Evolutionary conservation across 2,329 filamentous ascomycete genomes (phyloP), one percentile per base, ranked within the genome.

Genomic region (Ophiosphaerella herpotricha): DNA sequence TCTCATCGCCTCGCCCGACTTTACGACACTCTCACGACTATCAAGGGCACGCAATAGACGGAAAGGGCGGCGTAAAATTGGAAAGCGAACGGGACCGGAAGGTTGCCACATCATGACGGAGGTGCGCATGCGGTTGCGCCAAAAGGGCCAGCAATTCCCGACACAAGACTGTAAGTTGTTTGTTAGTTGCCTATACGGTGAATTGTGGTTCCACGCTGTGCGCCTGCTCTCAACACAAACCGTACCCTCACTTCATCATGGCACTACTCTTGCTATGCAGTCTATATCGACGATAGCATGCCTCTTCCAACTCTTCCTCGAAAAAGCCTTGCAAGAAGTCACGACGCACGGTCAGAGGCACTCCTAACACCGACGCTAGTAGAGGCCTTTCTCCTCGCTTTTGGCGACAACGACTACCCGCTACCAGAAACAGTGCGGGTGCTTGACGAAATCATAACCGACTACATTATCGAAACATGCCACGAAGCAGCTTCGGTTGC

Each of bases 371-470:
- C 26, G 36, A 18, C 47, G 11, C 70, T 8, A 90, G 89, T 92
- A 44, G 81, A 85, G 58, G 82, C 86, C 61, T 84, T 93, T 52
- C 86, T 94, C 69, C 89, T 86, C 73, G 89, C 88, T 52, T 89
- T 90, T 70, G 91, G 91, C 71, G 91, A 95, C 74, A 84, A 88
- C 48, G 80, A 83, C 50, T 81, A 88, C 47, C 90, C 91, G 1
- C 86, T 97, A 23, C 86, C 89, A 14, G 85, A 91, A 70, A 97
- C 92, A 8, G 82, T 96, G 52, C 86, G 89, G 54, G 84, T 93
- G 43, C 86, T 97, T 43, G 94, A 97, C 79, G 92, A 97, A 77
- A 93, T 97, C 63, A 85, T 96, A 54, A 96, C 92, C 55, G 94
- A 97, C 66, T 75, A 96, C 79, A 90, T 97, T 71, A 91, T 96